Base-by-base conservation (phyloP, 164 flowering plant genomes). In the Tetracentron sinense region DNA sequence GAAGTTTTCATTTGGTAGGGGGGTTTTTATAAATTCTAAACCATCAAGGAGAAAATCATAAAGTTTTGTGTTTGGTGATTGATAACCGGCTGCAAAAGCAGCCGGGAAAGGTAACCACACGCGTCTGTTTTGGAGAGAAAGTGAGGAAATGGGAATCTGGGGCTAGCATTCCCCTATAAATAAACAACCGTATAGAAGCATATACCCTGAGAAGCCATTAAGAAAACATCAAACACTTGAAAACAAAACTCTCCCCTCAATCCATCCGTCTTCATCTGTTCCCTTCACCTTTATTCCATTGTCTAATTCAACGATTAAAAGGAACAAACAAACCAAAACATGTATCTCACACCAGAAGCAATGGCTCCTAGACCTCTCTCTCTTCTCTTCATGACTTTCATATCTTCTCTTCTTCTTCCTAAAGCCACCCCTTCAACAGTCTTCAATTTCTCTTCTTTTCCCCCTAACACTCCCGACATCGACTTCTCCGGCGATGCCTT, bases 401-500 rank as follows among this genome's bases (percentile, higher is more conserved):
- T 61, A 4, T 22, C 23, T 56, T 6, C 33, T 46, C 25, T 54
- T 57, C 15, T n/a, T 51, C 65, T 67, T 16, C 35, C 61, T 26
- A 42, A 52, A 17, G 52, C 59, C 48, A 48, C 56, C 30, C 27
- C 67, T 35, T 35, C 48, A 15, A 62, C 62, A 33, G 15, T 54
- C 47, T 65, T 71, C 63, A 60, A 56, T 27, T 71, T 51, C 59
- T 10, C 56, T 10, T 71, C 74, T 38, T 71, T 66, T 21, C 25
- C 57, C 33, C 63, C 70, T 19, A 66, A 56, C 47, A 35, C 29
- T 56, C 54, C 56, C 8, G 38, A 42, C 31, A 67, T 72, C 42
- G 15, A 15, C 19, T 56, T 42, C 63, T 57, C 57, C 4, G 70
- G 68, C 0, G 69, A 65, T 7, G 69, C 69, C 12, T 64, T 33